These are phyloP conservation scores for Phaeosphaeria sp. DNA, from an alignment of 2,329 filamentous ascomycete species.

Conservation along the genomic window DNA sequence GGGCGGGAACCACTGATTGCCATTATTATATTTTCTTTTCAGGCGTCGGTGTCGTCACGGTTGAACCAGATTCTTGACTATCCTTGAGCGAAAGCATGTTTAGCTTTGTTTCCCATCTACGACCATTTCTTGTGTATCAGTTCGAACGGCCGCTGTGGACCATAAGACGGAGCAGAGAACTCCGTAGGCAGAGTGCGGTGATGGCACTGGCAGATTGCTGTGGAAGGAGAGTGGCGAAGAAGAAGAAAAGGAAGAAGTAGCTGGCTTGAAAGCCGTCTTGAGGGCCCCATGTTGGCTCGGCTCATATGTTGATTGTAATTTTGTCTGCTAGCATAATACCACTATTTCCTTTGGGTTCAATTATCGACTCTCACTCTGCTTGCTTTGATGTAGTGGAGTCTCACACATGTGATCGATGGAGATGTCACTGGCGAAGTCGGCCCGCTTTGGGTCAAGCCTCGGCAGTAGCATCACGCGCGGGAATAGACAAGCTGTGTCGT, in stretches of 20 bases:
- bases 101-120: constrained; percentile 5
- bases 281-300: constrained; percentile 8
- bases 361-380: neutral
- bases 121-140: constrained; percentile 10
- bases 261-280: neutral
- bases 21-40: constrained; percentile 12
- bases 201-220: neutral
- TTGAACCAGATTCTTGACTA: constrained; percentile 7
- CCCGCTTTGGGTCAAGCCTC: constrained; percentile 27
- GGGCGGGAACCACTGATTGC: constrained; percentile 23
- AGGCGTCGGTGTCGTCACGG: constrained; percentile 20
- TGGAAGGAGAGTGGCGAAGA: neutral
- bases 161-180: neutral
- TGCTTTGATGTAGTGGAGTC: neutral
- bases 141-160: constrained; percentile 3
- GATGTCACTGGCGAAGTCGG: constrained; percentile 1
- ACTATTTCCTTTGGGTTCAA: constrained; percentile 14
- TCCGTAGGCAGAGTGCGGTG: neutral
- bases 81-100: constrained; percentile 14
- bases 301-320: constrained; percentile 21
- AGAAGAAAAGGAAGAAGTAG: neutral
- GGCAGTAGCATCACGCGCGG: constrained; percentile 17
- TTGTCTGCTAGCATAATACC: constrained; percentile 25
- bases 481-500: neutral
- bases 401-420: neutral